Evolutionary conservation across 805 yeast genomes (phyloP).

Genomic region (Candida boidinii): DNA sequence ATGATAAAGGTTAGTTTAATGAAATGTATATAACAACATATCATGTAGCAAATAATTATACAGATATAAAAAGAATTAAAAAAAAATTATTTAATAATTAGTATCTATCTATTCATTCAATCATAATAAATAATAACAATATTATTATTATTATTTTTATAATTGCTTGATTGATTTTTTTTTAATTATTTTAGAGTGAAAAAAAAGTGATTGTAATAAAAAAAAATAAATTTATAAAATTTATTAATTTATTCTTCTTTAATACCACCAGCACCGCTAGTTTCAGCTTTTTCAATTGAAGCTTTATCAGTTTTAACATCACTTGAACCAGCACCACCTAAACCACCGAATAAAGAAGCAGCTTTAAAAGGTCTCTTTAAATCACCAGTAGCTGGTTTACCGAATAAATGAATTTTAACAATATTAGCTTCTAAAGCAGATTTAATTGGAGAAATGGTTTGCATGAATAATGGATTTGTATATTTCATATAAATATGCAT

Average conservation of each 20-base stretch:
- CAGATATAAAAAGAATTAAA: too few species aligned
- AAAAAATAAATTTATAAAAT: neutral
- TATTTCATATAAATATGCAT: constrained; percentile 97
- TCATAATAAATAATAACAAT: too few species aligned
- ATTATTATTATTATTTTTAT: too few species aligned
- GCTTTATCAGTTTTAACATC: constrained; percentile 79
- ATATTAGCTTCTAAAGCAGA: constrained; percentile 83
- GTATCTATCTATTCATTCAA: too few species aligned
- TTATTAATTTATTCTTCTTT: constrained; percentile 58
- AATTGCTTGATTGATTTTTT: too few species aligned
- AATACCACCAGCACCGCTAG: constrained; percentile 78
- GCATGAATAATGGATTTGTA: constrained; percentile 95
- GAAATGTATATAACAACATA: too few species aligned
- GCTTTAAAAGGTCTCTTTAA: constrained; percentile 96
- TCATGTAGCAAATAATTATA: too few species aligned
- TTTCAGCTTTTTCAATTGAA: constrained; percentile 76
- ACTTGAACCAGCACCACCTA: constrained; percentile 23
- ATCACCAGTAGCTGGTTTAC: constrained; percentile 76
- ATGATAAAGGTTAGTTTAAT: too few species aligned
- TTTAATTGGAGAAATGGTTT: constrained; percentile 84
- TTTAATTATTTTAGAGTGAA: neutral
- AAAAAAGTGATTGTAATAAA: neutral
- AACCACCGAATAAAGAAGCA: constrained; percentile 63
- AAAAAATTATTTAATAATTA: too few species aligned
- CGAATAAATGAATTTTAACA: constrained; percentile 84